A percentile compares a stretch with the other conserved stretches of the same genome.
Evolutionary conservation across 176 grass and related monocot species (phyloP).

Genomic region (Cenchrus fungigraminus): DNA sequence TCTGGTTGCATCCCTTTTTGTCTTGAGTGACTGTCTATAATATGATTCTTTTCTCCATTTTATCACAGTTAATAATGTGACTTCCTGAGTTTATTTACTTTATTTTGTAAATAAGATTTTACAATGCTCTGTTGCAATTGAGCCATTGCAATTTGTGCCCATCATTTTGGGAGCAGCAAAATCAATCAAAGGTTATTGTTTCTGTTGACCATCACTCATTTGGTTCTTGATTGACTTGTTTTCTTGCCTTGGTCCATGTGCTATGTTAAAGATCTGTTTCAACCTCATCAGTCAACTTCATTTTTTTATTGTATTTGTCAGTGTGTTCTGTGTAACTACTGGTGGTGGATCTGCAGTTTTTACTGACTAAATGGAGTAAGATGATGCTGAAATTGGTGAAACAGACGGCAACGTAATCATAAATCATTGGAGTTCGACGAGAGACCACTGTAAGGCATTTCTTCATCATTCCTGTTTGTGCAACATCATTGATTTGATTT

Average conservation of each 20-base stretch:
- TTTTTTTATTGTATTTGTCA: neutral
- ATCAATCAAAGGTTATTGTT: constrained; percentile 61
- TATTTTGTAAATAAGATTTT: constrained; percentile 47
- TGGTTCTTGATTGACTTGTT: constrained; percentile 13
- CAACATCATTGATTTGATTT: neutral
- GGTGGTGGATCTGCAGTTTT: constrained; percentile 46
- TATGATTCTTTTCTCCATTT: constrained; percentile 23
- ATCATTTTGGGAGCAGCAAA: constrained; percentile 55
- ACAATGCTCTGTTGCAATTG: constrained; percentile 58
- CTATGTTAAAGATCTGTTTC: neutral
- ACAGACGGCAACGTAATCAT: constrained; percentile 63
- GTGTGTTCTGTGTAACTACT: constrained; percentile 1
- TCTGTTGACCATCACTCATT: neutral
- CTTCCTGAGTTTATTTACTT: constrained; percentile 3
- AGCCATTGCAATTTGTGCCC: constrained; percentile 47
- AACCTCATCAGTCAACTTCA: neutral
- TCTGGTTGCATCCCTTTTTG: neutral
- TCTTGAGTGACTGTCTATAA: neutral
- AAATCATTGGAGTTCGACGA: constrained; percentile 43
- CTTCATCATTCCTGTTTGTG: neutral
- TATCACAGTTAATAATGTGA: neutral
- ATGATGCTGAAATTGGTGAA: constrained; percentile 54
- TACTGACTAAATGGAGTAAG: constrained; percentile 64
- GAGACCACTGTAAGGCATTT: constrained; percentile 45
- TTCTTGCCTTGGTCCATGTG: constrained; percentile 6